A percentile compares a stretch with the other conserved stretches of the same genome.
These are phyloP conservation scores for Leptodontidium sp. DNA, from an alignment of 2,329 filamentous ascomycete genomes.

Conservation along the genomic window DNA sequence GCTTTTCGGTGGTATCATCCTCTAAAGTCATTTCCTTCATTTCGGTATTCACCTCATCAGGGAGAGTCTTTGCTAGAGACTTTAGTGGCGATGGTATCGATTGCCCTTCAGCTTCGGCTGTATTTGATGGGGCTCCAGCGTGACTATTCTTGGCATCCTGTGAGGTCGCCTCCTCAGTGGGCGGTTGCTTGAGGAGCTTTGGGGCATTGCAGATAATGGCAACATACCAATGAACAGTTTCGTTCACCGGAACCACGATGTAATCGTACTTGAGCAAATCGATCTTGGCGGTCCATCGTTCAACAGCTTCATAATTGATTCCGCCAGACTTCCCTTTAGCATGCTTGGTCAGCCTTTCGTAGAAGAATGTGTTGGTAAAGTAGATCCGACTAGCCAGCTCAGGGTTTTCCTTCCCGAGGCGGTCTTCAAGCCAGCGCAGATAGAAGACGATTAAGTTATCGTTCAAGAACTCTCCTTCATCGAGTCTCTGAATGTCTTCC, in stretches of 20 bases:
- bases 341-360: conserved; percentile 73
- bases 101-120: neutral
- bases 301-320: conserved; percentile 87
- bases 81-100: neutral
- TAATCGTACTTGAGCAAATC: conserved; percentile 89
- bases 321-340: conserved; percentile 58
- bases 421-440: conserved; percentile 74
- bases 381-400: conserved; percentile 73
- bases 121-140: neutral
- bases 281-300: conserved; percentile 85
- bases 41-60: conserved; percentile 17
- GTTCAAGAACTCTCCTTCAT: conserved; percentile 88
- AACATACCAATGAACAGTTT: conserved; percentile 89
- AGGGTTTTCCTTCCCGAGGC: conserved; percentile 62
- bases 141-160: neutral
- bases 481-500: conserved; percentile 77
- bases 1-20: neutral
- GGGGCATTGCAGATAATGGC: conserved; percentile 92
- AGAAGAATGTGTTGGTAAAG: conserved; percentile 95
- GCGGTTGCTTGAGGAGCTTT: conserved; percentile 58
- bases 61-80: neutral
- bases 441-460: conserved; percentile 94
- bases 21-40: conserved; percentile 33
- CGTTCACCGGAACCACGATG: conserved; percentile 91
- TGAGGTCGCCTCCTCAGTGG: neutral